These are phyloP conservation scores for Quercus lobata DNA, from an alignment of 331 rosid species.

Conservation along the genomic window DNA sequence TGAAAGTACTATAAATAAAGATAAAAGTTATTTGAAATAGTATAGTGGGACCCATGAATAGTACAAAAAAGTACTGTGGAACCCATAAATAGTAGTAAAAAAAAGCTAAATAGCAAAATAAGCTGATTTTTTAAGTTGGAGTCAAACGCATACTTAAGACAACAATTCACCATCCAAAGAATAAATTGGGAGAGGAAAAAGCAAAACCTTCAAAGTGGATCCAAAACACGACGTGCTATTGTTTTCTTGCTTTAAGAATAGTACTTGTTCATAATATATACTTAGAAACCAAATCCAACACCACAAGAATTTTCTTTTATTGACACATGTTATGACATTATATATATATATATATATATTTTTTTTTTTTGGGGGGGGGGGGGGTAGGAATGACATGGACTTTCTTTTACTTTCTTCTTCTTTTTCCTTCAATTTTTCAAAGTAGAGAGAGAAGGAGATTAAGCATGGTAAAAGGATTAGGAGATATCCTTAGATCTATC, in stretches of 20 bases:
- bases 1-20: no score
- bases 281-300: background rate
- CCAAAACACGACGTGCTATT: background rate
- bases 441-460: background rate
- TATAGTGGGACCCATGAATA: no score
- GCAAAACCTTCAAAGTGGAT: background rate
- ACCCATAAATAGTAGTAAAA: no score
- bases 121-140: rapidly evolving
- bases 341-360: no score
- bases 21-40: no score
- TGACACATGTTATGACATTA: background rate
- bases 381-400: background rate
- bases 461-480: background rate
- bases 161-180: no score
- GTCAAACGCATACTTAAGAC: no score
- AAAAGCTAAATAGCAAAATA: no score
- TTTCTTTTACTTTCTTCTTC: background rate
- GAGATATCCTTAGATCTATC: background rate
- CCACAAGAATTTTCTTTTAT: background rate
- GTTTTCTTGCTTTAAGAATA: background rate
- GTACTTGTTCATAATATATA: background rate
- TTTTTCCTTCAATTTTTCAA: background rate
- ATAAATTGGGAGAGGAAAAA: no score
- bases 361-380: no score
- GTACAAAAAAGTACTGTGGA: no score